Base-by-base conservation (phyloP, 75 land plant species). In the Cunninghamia lanceolata region DNA sequence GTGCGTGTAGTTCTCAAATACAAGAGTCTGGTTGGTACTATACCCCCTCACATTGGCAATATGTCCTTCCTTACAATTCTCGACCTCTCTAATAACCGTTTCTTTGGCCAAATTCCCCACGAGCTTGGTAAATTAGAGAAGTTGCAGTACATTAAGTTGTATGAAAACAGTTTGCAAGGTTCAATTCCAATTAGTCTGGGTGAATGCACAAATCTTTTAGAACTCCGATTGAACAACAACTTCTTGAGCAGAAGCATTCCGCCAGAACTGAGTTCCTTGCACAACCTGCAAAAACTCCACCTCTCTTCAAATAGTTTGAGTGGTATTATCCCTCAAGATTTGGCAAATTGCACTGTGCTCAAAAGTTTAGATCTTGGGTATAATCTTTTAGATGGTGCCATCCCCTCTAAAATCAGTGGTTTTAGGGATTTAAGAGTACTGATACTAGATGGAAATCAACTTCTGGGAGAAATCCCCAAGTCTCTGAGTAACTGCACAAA, bases 101-200 rank as follows among this genome's bases (percentile, higher is more conserved):
- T 89, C 53, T 42, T 39, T 52, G 90, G 90, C 2, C 7, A 25
- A 3, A 83, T 82, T 28, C 87, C 88, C 52, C 39, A 79, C 54
- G 78, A 42, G 34, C 53, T 50, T 50, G 53, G 53, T 1, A 50
- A 50, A 50, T 50, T 50, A 50, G 53, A 50, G 53, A 50, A 50
- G 53, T 16, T 50, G 53, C 53, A 50, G 53, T 50, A 50, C 53
- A 50, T 50, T 50, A 50, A 50, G 53, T 50, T 50, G 15, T 50
- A 50, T 14, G 53, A 11, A 50, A 50, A 50, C 2, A 50, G 53
- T 13, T 1, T 50, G 53, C 53, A 50, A 13, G 53, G 53, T 50
- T 14, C 53, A 14, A 50, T 50, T 50, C 53, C 97, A 10, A 36
- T 84, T 30, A 88, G 89, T 85, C 85, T 96, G 38, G 94, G 97